Evolutionary conservation across 345 rosid species (phyloP), one percentile per base, ranked within the genome.

Genomic region (Mercurialis annua): DNA sequence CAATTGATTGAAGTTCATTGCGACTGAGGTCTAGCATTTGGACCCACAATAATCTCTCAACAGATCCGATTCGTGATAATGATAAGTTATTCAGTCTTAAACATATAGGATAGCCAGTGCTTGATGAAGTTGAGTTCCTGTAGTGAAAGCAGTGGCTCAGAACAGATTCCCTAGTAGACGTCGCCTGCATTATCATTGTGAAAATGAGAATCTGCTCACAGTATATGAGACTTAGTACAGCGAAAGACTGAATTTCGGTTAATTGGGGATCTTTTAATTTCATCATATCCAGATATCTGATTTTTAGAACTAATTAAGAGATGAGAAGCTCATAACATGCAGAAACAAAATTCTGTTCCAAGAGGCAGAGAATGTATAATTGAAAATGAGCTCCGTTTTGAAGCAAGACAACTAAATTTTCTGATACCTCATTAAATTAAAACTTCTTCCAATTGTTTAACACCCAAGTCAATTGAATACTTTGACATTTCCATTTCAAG

Each of bases 1-100:
- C 92, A 52, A 90, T 67, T 64, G 97, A 91, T 65, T 36, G 85
- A 47, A 94, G 87, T 67, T 94, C 92, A 53, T 91, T 91, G 74
- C 84, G 82, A 80, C 97, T 83, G 61, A 94, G 90, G 77, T 94
- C 96, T 73, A 91, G 81, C 83, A 87, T 85, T 79, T 86, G 96
- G 64, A 94, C 96, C 95, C 95, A 89, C 70, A 94, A 66, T 34
- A 94, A 79, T 59, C 79, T 89, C 72, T 87, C 85, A 67, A 86
- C 75, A 59, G 85, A 81, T 53, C 96, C 90, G 68, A 87, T 47
- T 59, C 77, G 83, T 48, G 99, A 89, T 65, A 91, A 64, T 34
- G 90, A 86, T 70, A 91, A 73, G 34, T 91, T 86, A 81, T 83
- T 85, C 67, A 94, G 75, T 69, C 92, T 80, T n/a, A 94, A 75